Evolutionary conservation across 257 asterid genomes (phyloP), one percentile per base, ranked within the genome.

Genomic region (Nicotiana obtusifolia): DNA sequence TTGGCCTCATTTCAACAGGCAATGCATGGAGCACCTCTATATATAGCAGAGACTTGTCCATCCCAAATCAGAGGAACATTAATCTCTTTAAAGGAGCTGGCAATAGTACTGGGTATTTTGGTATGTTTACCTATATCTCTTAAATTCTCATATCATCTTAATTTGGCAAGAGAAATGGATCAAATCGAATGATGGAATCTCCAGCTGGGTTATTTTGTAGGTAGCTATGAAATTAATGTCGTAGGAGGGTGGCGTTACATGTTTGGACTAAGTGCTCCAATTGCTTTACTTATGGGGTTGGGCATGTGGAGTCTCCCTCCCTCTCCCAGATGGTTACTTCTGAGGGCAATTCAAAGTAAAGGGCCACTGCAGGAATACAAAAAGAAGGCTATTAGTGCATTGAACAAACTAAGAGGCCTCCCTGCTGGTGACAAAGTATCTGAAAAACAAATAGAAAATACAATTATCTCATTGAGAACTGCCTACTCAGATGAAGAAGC

Each of bases 11-110:
- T 81, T 64, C 83, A 84, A 85, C 87, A 94, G 99, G 98, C 98
- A 82, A 95, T 95, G 99, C 99, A 95, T 65, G 99, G 97, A 84
- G 99, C 98, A 17, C 98, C 99, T 84, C 97, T 95, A 67, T 95
- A 95, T 90, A 95, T 95, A 80, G 97, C 99, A 20, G 99, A 95
- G 89, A 95, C 98, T 52, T 91, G 97, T 82, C 98, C 98, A 68
- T 91, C 99, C 86, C 97, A 94, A 87, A 92, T 95, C 78, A 94
- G 99, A 26, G 99, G 99, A 89, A 94, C 99, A 71, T 84, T 95
- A 85, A 94, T 95, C 82, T 95, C 99, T 82, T 87, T 95, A 37
- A 95, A 95, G 89, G 99, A 95, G 97, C 97, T 95, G 84, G 93
- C 91, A 84, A 95, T 95, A 83, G 99, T 95, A 81, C 88, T 95